phyloP scores from a whole-genome alignment of 2,329 filamentous ascomycete species.

The Calonectria multiphialidica region DNA sequence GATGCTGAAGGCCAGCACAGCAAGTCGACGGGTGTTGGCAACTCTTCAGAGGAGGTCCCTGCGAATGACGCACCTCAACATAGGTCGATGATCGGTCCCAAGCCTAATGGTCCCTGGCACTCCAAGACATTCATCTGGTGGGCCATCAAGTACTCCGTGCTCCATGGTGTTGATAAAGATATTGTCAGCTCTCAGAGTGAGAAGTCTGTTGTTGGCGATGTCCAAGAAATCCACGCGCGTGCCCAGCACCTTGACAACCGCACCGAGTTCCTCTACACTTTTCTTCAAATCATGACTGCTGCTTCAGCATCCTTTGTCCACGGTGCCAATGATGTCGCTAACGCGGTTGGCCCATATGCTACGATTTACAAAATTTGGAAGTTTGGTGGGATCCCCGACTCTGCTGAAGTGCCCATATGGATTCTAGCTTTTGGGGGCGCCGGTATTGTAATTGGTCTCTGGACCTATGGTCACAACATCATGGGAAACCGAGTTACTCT shows the following conservation, averaged over 20 bases:
- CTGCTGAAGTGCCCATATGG: slow-evolving; percentile 68
- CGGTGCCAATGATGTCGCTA: slow-evolving; percentile 76
- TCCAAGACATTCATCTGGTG: slow-evolving; percentile 56
- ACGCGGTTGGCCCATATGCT: slow-evolving; percentile 72
- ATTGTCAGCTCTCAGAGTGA: slow-evolving; percentile 52
- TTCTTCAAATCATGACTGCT: slow-evolving; percentile 71
- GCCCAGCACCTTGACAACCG: slow-evolving; percentile 72
- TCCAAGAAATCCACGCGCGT: slow-evolving; percentile 67
- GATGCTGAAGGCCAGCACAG: slow-evolving; percentile 42
- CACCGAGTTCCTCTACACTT: slow-evolving; percentile 71
- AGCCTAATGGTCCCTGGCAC: slow-evolving; percentile 59
- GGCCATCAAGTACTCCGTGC: slow-evolving; percentile 57
- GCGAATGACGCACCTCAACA: slow-evolving; percentile 48
- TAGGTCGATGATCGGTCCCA: slow-evolving; percentile 53
- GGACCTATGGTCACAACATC: slow-evolving; percentile 74
- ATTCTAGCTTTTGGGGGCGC: slow-evolving; percentile 67
- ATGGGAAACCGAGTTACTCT: slow-evolving; percentile 75
- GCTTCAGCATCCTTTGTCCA: slow-evolving; percentile 74
- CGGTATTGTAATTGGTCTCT: slow-evolving; percentile 67
- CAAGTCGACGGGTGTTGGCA: slow-evolving; percentile 40
- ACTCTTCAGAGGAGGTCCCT: slow-evolving; percentile 71
- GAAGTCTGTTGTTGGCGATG: slow-evolving; percentile 60
- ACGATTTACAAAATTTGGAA: slow-evolving; percentile 73
- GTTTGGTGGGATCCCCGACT: slow-evolving; percentile 56
- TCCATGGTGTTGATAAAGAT: slow-evolving; percentile 61